Evolutionary conservation across 805 yeast genomes (phyloP).

Genomic region (Saccharomycopsis oosterbeekiorum): DNA sequence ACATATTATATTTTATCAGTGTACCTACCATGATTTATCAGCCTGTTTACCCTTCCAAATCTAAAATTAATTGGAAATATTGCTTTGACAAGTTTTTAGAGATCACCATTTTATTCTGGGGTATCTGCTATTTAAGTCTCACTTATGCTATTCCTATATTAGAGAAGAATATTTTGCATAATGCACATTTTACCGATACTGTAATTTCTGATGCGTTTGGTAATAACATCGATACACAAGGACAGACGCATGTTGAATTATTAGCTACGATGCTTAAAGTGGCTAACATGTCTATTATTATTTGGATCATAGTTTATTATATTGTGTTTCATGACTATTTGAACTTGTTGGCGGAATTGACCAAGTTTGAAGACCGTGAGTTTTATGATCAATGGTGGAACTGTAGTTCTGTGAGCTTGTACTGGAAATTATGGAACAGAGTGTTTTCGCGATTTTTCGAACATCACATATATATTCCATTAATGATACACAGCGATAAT

Average conservation of each 20-base stretch:
- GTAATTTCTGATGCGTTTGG: background rate
- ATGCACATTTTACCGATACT: slow-evolving; percentile 2
- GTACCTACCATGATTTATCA: slow-evolving; percentile 41
- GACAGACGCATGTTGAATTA: slow-evolving; percentile 18
- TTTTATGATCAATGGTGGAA: slow-evolving; percentile 44
- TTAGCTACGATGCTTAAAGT: slow-evolving; percentile 30
- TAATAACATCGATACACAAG: background rate
- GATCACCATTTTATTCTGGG: slow-evolving; percentile 22
- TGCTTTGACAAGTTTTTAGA: slow-evolving; percentile 29
- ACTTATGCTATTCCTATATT: slow-evolving; percentile 37
- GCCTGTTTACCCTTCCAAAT: slow-evolving; percentile 35
- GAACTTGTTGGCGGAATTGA: slow-evolving; percentile 35
- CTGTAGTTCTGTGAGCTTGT: slow-evolving; percentile 36
- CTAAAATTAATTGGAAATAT: slow-evolving; percentile 25
- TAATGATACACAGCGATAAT: slow-evolving; percentile 20
- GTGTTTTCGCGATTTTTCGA: slow-evolving; percentile 34
- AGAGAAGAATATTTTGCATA: slow-evolving; percentile 26
- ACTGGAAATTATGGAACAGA: slow-evolving; percentile 39
- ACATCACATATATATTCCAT: slow-evolving; percentile 34
- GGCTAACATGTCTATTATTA: slow-evolving; percentile 31
- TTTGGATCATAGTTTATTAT: slow-evolving; percentile 36
- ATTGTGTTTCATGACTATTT: slow-evolving; percentile 33
- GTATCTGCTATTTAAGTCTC: slow-evolving; percentile 30
- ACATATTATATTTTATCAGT: slow-evolving; percentile 32
- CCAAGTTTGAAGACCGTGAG: slow-evolving; percentile 35